Conservation (phyloP, 352 stramenopile genomes). For the Phytophthora ramorum region DNA sequence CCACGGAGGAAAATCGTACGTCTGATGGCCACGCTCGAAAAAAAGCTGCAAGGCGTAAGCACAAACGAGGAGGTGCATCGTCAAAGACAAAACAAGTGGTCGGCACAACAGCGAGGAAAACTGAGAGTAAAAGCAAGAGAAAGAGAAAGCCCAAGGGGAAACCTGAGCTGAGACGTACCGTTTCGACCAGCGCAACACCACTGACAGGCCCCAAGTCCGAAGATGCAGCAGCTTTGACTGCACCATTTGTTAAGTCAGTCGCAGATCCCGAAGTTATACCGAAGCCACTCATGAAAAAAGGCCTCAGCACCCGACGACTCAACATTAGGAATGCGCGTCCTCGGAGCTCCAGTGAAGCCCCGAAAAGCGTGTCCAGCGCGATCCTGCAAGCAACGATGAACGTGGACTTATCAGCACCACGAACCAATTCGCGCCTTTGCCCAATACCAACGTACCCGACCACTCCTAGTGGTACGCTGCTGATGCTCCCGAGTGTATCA, state of each 20-base stretch:
- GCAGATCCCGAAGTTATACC: not conserved
- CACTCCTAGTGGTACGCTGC: constrained; percentile 4
- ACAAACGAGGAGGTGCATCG: constrained; percentile 3
- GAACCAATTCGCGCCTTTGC: constrained; percentile 5
- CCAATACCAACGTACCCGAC: constrained; percentile 13
- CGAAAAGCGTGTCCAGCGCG: constrained; percentile 22
- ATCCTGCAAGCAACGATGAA: constrained; percentile 26
- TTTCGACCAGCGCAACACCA: constrained; percentile 1
- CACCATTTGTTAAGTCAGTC: not conserved
- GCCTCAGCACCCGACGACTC: constrained; percentile 2
- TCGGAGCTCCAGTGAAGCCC: constrained; percentile 14
- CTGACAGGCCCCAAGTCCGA: constrained; percentile 12
- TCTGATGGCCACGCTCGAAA: constrained; percentile 14
- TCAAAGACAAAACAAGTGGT: constrained; percentile 28
- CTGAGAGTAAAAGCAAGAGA: constrained; percentile 34
- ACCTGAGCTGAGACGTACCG: constrained; percentile 12
- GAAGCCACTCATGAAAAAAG: constrained; percentile 11
- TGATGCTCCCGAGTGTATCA: constrained; percentile 31
- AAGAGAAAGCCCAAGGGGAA: constrained; percentile 31
- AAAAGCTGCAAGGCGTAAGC: constrained; percentile 28
- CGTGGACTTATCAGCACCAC: constrained; percentile 5
- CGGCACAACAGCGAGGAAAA: constrained; percentile 18
- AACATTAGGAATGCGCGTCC: constrained; percentile 11
- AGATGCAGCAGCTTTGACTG: constrained; percentile 3
- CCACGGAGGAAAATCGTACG: constrained; percentile 13